These are phyloP conservation scores for Suhomyces sp. DNA, from an alignment of 805 yeast species.

Conservation along the genomic window DNA sequence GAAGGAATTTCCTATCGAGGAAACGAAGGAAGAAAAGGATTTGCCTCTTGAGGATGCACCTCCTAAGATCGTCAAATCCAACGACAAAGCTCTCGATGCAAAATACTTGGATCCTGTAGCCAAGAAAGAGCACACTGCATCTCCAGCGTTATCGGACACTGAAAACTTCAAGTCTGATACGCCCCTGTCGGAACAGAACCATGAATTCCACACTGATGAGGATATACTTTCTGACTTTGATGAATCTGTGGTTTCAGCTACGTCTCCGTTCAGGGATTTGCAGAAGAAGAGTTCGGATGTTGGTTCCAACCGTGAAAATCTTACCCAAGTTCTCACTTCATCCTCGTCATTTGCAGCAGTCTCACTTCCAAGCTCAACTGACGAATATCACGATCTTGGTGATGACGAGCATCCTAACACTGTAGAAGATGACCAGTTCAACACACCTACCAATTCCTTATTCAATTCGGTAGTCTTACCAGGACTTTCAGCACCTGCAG, in stretches of 20 bases:
- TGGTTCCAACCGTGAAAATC: constrained; percentile 2
- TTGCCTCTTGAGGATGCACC: too few species aligned
- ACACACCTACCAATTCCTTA: constrained; percentile 26
- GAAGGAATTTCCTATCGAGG: too few species aligned
- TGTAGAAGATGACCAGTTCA: constrained; percentile 14
- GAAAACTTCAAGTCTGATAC: too few species aligned
- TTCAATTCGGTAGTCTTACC: constrained; percentile 14
- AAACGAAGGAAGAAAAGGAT: too few species aligned
- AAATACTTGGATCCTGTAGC: too few species aligned
- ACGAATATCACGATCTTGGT: constrained; percentile 16
- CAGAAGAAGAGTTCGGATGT: too few species aligned
- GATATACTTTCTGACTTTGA: constrained; percentile 12
- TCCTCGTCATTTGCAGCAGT: constrained; percentile 40
- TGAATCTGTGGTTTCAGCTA: constrained; percentile 6
- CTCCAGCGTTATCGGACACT: too few species aligned
- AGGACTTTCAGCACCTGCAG: neutral
- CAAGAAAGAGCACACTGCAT: too few species aligned
- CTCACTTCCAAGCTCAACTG: constrained; percentile 25
- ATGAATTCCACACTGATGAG: constrained; percentile 3
- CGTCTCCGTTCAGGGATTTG: too few species aligned
- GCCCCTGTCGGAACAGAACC: neutral
- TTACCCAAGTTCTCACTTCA: constrained; percentile 29
- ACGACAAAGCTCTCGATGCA: too few species aligned
- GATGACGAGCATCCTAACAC: constrained; percentile 10
- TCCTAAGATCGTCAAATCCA: too few species aligned